Evolutionary conservation across 2,329 filamentous ascomycete genomes (phyloP).

Genomic region (Rhynchosporium graminicola): DNA sequence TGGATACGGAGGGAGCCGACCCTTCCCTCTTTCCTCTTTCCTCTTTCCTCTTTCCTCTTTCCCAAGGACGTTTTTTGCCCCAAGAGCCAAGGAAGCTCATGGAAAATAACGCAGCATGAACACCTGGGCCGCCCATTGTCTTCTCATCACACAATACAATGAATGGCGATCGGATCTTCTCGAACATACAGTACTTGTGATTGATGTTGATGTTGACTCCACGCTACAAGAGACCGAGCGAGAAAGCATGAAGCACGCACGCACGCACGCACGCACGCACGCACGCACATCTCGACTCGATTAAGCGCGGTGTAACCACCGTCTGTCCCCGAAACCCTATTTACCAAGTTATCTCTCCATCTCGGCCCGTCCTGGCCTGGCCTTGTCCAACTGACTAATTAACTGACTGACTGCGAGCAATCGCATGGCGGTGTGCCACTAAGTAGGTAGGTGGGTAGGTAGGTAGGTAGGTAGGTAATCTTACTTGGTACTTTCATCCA

Average conservation of each 20-base stretch:
- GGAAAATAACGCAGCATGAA: too few relatives aligned
- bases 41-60: not conserved
- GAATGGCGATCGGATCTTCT: too few relatives aligned
- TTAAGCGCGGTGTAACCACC: constrained; percentile 25
- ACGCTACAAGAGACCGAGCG: too few relatives aligned
- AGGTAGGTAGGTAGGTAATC: too few relatives aligned
- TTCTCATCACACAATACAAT: too few relatives aligned
- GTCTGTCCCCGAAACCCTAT: not conserved
- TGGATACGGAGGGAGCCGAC: constrained; percentile 12
- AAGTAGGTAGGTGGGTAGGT: not conserved
- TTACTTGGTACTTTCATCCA: too few relatives aligned
- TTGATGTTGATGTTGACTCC: too few relatives aligned
- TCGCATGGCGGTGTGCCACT: constrained; percentile 5
- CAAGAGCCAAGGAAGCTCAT: constrained; percentile 10
- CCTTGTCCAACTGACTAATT: not conserved
- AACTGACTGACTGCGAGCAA: constrained; percentile 14
- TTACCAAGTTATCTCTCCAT: not conserved
- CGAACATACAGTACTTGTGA: too few relatives aligned
- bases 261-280: not conserved
- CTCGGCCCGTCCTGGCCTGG: constrained; percentile 2
- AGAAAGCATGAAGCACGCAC: not conserved
- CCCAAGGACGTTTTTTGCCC: constrained; percentile 9
- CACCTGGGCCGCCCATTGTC: too few relatives aligned
- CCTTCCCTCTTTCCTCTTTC: not conserved
- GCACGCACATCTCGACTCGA: constrained; percentile 18